A percentile compares a stretch with the other conserved stretches of the same genome.
These are phyloP conservation scores for Kurtzmaniella cleridarum DNA, from an alignment of 805 yeast species.

Conservation along the genomic window DNA sequence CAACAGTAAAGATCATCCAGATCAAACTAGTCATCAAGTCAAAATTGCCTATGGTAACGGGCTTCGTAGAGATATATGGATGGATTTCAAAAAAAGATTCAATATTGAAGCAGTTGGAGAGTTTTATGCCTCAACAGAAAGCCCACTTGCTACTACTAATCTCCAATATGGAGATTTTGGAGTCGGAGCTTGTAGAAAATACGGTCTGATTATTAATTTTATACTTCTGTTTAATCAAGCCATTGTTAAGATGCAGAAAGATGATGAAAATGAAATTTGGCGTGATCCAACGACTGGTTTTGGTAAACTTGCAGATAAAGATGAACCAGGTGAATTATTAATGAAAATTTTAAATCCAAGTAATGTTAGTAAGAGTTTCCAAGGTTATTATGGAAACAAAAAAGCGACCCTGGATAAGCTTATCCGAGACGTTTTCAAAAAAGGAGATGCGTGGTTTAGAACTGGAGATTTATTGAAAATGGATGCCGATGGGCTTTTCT, in stretches of 20 bases:
- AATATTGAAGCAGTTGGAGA: slow-evolving; percentile 75
- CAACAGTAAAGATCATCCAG: slow-evolving; percentile 59
- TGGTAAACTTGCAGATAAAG: slow-evolving; percentile 46
- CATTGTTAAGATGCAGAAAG: slow-evolving; percentile 72
- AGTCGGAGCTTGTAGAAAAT: slow-evolving; percentile 82
- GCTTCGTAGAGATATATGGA: slow-evolving; percentile 84
- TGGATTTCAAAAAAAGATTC: slow-evolving; percentile 69
- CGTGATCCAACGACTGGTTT: slow-evolving; percentile 63
- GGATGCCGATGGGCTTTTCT: slow-evolving; percentile 65
- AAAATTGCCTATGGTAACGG: slow-evolving; percentile 87
- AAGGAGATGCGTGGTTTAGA: slow-evolving; percentile 90
- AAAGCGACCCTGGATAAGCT: slow-evolving; percentile 77
- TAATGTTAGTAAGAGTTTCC: slow-evolving; percentile 71
- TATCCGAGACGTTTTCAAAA: slow-evolving; percentile 62
- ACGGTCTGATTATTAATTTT: slow-evolving; percentile 55
- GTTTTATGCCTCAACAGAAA: slow-evolving; percentile 90
- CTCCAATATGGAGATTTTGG: slow-evolving; percentile 76
- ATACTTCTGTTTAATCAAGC: slow-evolving; percentile 50
- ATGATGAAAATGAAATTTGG: slow-evolving; percentile 66
- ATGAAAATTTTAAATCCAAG: slow-evolving; percentile 65
- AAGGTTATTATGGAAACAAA: slow-evolving; percentile 81
- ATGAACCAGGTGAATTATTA: slow-evolving; percentile 83
- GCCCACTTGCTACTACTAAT: slow-evolving; percentile 82
- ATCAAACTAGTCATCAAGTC: slow-evolving; percentile 57
- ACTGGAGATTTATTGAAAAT: slow-evolving; percentile 75